A percentile compares a stretch with the other conserved stretches of the same genome.
Conservation (phyloP, 306 rosid species). For the Inga oerstediana region DNA sequence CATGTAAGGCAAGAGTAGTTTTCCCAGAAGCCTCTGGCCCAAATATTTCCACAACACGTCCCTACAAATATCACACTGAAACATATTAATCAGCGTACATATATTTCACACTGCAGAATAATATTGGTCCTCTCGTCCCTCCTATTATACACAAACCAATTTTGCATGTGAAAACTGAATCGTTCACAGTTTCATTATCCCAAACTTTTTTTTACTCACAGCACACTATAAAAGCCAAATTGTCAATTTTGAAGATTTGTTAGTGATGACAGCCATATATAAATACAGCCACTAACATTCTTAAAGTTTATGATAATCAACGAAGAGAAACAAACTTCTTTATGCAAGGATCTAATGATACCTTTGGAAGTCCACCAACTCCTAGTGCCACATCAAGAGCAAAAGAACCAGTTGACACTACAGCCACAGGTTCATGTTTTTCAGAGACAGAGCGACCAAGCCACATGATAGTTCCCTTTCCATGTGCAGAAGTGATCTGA, state of each 20-base stretch:
- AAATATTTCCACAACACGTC: slow-evolving; percentile 91
- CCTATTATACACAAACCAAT: not conserved
- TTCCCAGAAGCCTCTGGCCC: slow-evolving; percentile 98
- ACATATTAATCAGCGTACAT: slow-evolving; percentile 27
- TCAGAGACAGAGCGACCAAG: slow-evolving; percentile 65
- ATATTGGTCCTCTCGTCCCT: not conserved
- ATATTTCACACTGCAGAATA: not conserved
- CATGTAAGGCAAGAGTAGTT: slow-evolving; percentile 88
- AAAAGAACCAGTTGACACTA: slow-evolving; percentile 83
- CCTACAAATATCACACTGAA: slow-evolving; percentile 50
- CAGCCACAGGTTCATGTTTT: slow-evolving; percentile 73
- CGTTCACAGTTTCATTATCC: not conserved
- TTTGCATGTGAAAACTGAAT: slow-evolving; percentile 6
- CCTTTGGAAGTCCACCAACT: slow-evolving; percentile 92
- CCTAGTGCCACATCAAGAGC: slow-evolving; percentile 85
- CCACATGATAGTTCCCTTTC: slow-evolving; percentile 97
- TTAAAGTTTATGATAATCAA: slow-evolving; percentile 11
- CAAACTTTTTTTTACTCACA: not conserved
- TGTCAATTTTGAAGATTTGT: not conserved
- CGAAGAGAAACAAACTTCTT: slow-evolving; percentile 25
- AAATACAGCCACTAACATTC: not conserved
- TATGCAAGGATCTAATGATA: slow-evolving; percentile 39
- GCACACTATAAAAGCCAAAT: not conserved
- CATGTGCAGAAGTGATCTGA: slow-evolving; percentile 84
- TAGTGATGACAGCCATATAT: not conserved